Evolutionary conservation across 1,284 basidiomycete species (phyloP).

Genomic region (Farysia itapuensis): DNA sequence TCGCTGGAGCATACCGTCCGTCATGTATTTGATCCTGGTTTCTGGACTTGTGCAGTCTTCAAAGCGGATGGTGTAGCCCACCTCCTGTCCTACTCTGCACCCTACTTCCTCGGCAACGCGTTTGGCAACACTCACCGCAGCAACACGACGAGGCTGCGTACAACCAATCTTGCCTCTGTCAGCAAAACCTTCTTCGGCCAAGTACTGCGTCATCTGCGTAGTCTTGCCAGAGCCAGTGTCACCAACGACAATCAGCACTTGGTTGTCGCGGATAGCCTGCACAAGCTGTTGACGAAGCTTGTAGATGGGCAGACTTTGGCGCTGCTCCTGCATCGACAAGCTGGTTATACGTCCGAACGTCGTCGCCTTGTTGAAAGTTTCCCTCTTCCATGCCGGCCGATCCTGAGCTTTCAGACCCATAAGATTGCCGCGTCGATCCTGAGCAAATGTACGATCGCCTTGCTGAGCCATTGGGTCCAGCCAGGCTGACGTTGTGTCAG

Average conservation of each 20-base stretch:
- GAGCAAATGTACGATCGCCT: conserved; percentile 83
- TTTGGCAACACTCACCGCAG: conserved; percentile 98
- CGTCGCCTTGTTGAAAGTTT: conserved; percentile 92
- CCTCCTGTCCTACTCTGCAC: conserved; percentile 91
- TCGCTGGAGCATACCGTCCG: conserved; percentile 97
- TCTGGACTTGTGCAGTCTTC: conserved; percentile 98
- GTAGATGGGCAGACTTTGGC: conserved; percentile 87
- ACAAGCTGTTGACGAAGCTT: conserved; percentile 90
- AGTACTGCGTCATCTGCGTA: conserved; percentile 84
- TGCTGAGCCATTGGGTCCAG: conserved; percentile 95
- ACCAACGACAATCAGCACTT: conserved; percentile 89
- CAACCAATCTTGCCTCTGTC: conserved; percentile 89
- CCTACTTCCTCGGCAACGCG: conserved; percentile 97
- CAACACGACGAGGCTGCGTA: conserved; percentile 96
- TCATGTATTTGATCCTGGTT: conserved; percentile 99
- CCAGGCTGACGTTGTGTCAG: conserved; percentile 93
- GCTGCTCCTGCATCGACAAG: conserved; percentile 89
- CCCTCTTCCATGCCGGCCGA: conserved; percentile 86
- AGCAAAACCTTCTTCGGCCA: conserved; percentile 83
- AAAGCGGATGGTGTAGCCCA: conserved; percentile 98
- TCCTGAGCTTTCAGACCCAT: conserved; percentile 80
- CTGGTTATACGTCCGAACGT: conserved; percentile 90
- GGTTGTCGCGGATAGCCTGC: conserved; percentile 90
- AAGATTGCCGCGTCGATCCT: conserved; percentile 82
- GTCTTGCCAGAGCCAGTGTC: conserved; percentile 93